phyloP scores from a whole-genome alignment of 225 moss, liverwort and hornwort genomes.

The Straminergon stramineum region DNA sequence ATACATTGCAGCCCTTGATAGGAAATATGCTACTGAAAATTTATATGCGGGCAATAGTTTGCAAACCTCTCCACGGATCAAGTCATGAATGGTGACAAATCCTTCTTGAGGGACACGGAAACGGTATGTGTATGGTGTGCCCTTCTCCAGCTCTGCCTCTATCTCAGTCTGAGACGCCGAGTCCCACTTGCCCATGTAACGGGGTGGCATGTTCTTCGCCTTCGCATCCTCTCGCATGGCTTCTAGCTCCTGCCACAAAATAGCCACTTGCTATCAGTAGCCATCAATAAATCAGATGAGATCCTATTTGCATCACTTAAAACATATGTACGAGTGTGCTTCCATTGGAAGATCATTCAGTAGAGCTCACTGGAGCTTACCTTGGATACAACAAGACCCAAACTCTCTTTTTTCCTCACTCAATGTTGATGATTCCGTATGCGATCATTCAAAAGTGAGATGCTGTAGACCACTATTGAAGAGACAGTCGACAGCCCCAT shows the following conservation, averaged over 20 bases:
- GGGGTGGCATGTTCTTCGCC: conserved; percentile 78
- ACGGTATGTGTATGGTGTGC: conserved; percentile 83
- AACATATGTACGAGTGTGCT: neutral
- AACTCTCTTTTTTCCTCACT: neutral
- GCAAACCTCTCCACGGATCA: conserved; percentile 96
- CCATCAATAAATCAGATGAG: neutral
- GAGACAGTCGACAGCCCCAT: neutral
- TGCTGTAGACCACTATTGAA: neutral
- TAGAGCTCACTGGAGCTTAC: neutral
- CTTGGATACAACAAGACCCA: neutral
- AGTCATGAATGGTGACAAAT: conserved; percentile 79
- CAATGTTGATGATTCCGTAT: neutral
- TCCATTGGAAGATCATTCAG: neutral
- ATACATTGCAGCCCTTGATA: neutral
- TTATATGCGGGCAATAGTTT: neutral
- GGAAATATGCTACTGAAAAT: neutral
- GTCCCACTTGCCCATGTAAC: conserved; percentile 90
- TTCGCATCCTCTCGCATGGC: conserved; percentile 87
- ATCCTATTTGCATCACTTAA: neutral
- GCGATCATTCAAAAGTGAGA: neutral
- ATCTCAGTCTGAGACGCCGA: conserved; percentile 67
- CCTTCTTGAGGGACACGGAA: conserved; percentile 97
- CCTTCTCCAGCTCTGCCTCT: conserved; percentile 68
- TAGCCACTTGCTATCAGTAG: neutral
- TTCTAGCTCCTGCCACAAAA: conserved; percentile 66